Base-by-base conservation (phyloP, 129 eudicot genomes). In the Pulicaria dysenterica region DNA sequence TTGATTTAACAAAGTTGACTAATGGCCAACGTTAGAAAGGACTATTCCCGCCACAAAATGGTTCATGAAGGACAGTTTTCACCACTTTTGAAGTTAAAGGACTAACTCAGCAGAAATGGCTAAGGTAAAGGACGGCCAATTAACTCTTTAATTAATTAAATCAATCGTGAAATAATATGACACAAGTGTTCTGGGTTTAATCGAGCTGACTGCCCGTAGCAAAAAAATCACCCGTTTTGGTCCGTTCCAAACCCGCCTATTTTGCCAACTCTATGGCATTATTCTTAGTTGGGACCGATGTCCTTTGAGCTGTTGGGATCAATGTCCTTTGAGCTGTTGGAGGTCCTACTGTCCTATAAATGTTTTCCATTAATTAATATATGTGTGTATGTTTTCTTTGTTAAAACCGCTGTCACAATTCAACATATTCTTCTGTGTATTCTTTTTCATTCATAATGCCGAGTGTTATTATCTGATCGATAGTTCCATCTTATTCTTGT, bases 381-480 rank as follows among this genome's bases (percentile, higher is more conserved):
- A 24, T 24, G 31, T 24, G 31, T 24, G 31, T 24, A 24, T 24
- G 31, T 24, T 24, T 24, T 24, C 31, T 24, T 24, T 24, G 31
- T 24, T 55, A 8, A 7, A 55, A 55, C 60, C 16, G 19, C 60
- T 55, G 4, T 44, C 16, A 44, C 31, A 9, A 44, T 64, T 42
- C 70, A 64, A 17, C 50, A 43, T 42, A 16, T 42, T 39, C 11
- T 12, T 67, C 46, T 47, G 34, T 13, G 34, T 13, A 6, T 66
- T 8, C 48, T 7, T 47, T 5, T 46, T 17, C 50, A 51, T 69
- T 39, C 12, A 70, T 55, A 42, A 55, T 53, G 64, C 64, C 50
- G 46, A 37, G 54, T 47, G 57, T 45, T 45, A 31, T 66, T 47
- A 17, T 8, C 12, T 12, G 53, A 11, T 64, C 43, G 70, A 34